Conservation (phyloP, 306 rosid genomes). For the Lathyrus tuberosus region DNA sequence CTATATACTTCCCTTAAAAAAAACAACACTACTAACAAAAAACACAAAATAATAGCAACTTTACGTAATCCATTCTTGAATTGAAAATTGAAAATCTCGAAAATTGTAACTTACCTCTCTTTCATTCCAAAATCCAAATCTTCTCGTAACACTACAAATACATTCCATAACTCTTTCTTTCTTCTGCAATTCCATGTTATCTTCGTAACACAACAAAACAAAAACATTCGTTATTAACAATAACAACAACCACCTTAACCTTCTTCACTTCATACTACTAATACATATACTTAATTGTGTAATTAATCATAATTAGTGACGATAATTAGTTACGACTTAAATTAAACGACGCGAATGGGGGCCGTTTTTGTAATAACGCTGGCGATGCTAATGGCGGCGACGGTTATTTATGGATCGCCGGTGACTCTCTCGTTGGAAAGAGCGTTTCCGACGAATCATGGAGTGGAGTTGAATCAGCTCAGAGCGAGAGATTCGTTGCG, state of each 20-base stretch:
- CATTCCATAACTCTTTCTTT: slow-evolving; percentile 3
- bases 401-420: slow-evolving; percentile 53
- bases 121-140: neutral
- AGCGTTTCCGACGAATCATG: slow-evolving; percentile 73
- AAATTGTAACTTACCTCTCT: neutral
- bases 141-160: slow-evolving; percentile 1
- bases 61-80: slow-evolving; percentile 51
- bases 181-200: slow-evolving; percentile 11
- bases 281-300: neutral
- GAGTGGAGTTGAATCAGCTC: slow-evolving; percentile 69
- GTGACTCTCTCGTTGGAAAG: slow-evolving; percentile 67
- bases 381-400: slow-evolving; percentile 40
- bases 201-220: neutral
- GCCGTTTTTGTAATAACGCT: slow-evolving; percentile 37
- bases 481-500: slow-evolving; percentile 68
- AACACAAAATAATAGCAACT: neutral
- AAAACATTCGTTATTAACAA: slow-evolving; percentile 12
- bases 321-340: neutral
- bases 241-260: slow-evolving; percentile 22
- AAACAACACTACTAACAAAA: too few relatives aligned
- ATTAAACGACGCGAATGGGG: slow-evolving; percentile 46
- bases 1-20: neutral
- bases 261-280: too few relatives aligned
- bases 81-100: slow-evolving; percentile 12
- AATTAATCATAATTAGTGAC: slow-evolving; percentile 19